Evolutionary conservation across 1,284 basidiomycete genomes (phyloP).

Genomic region (Papiliotrema fonsecae): DNA sequence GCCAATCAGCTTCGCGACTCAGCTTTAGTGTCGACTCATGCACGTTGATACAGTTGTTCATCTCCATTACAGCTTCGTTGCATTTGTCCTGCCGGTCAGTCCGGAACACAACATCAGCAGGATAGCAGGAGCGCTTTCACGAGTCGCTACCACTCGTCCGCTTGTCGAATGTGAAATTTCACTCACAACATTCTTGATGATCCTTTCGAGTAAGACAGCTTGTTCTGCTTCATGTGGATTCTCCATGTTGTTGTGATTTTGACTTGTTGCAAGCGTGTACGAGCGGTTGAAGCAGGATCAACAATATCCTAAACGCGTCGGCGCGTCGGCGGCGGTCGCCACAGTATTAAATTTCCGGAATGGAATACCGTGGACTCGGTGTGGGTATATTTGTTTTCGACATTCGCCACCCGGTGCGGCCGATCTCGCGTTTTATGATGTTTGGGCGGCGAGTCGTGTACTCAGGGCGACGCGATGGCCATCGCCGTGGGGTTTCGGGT

Average conservation of each 20-base stretch:
- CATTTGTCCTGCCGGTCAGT: conserved; percentile 39
- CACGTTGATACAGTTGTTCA: conserved; percentile 47
- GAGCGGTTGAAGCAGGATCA: no score
- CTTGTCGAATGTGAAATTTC: background rate
- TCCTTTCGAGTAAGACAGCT: conserved; percentile 79
- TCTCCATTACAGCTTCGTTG: conserved; percentile 45
- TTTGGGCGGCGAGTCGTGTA: no score
- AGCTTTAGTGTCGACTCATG: conserved; percentile 1
- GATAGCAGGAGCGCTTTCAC: background rate
- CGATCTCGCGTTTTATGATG: no score
- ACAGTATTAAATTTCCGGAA: no score
- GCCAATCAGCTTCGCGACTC: conserved; percentile 2
- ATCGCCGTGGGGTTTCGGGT: no score
- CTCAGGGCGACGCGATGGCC: no score
- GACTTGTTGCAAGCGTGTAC: no score
- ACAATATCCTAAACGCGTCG: no score
- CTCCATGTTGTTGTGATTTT: conserved; percentile 58
- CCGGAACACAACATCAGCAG: background rate
- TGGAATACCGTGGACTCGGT: no score
- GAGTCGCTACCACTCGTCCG: background rate
- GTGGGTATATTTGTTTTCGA: no score
- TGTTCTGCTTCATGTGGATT: conserved; percentile 88
- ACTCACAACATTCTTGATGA: conserved; percentile 80
- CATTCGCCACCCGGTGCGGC: no score
- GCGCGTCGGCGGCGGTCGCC: no score